Evolutionary conservation across 805 yeast species (phyloP), one percentile per base, ranked within the genome.

Genomic region (Ogataea minuta): DNA sequence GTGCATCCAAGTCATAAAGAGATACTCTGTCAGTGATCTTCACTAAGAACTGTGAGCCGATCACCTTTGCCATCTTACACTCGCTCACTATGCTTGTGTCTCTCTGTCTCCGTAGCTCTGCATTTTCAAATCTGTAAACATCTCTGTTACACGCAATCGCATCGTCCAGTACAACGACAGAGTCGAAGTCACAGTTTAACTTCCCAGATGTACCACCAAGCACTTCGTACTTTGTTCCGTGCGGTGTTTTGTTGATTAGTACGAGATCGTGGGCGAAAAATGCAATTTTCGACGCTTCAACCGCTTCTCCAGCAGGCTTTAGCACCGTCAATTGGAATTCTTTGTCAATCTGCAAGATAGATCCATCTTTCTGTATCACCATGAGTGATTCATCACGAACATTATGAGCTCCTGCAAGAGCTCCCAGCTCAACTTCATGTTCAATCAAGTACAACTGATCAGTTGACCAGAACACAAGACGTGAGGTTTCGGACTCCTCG

Each of bases 21-120:
- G 20, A 4, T 2, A 37, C 23, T 4, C 17, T 11, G 3, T 26
- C 41, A n/a, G 9, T 27, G 24, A 26, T 7, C 9, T 26, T 21
- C 11, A 31, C 23, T 23, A 57, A 38, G n/a, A 46, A 46, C 15
- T 54, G 55, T 4, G 48, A 48, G 31, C 49, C 31, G 14, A 50
- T 35, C 11, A 43, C 27, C 9, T 38, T 11, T 11, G 36, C 28
- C 7, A 20, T 9, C 12, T 26, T 27, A 3, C 23, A 19, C n/a
- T 14, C 20, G 17, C 9, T 19, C 6, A 26, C 25, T 12, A 15
- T 20, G 12, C 23, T 8, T 4, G 29, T 9, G 21, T 31, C 33
- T 3, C 36, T 34, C 23, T 20, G 33, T 14, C 38, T 42, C 21
- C 30, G 26, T 20, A 54, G 31, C 11, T 29, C 20, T 2, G 40